These are phyloP conservation scores for Ceratocystis diversiconidia DNA, from an alignment of 2,329 filamentous ascomycete genomes.

Conservation along the genomic window DNA sequence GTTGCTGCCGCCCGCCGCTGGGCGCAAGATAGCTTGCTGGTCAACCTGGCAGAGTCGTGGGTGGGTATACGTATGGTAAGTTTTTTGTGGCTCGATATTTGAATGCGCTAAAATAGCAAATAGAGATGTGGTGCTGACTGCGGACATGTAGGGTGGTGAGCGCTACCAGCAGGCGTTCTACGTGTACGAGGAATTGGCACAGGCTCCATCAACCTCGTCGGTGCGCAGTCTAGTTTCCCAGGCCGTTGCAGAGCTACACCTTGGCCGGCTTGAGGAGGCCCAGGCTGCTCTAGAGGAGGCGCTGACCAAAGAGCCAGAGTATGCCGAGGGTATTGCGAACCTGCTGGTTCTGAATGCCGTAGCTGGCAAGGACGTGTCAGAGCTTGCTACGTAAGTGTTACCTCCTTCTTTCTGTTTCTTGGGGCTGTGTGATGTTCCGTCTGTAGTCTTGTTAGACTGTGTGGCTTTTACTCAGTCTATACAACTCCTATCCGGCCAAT, in stretches of 20 bases:
- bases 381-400: constrained; percentile 44
- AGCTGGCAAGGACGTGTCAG: constrained; percentile 53
- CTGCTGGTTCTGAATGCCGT: constrained; percentile 65
- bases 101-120: neutral
- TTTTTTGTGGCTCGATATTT: constrained; percentile 17
- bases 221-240: constrained; percentile 67
- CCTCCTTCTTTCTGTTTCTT: neutral
- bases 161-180: constrained; percentile 96
- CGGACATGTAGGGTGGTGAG: constrained; percentile 57
- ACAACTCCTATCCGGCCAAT: too few relatives aligned
- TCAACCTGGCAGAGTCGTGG: constrained; percentile 94
- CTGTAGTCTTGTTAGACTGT: too few relatives aligned
- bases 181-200: constrained; percentile 90
- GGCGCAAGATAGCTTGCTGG: constrained; percentile 86
- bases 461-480: too few relatives aligned
- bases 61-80: constrained; percentile 72
- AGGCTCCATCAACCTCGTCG: constrained; percentile 67
- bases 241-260: constrained; percentile 79
- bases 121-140: too few relatives aligned
- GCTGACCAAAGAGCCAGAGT: constrained; percentile 54
- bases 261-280: constrained; percentile 77
- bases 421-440: neutral
- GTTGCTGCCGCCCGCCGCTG: constrained; percentile 74
- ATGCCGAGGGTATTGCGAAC: constrained; percentile 69
- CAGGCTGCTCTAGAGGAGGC: constrained; percentile 75